These are phyloP conservation scores for Cerioporus squamosus DNA, from an alignment of 1,284 basidiomycete genomes.

Conservation along the genomic window DNA sequence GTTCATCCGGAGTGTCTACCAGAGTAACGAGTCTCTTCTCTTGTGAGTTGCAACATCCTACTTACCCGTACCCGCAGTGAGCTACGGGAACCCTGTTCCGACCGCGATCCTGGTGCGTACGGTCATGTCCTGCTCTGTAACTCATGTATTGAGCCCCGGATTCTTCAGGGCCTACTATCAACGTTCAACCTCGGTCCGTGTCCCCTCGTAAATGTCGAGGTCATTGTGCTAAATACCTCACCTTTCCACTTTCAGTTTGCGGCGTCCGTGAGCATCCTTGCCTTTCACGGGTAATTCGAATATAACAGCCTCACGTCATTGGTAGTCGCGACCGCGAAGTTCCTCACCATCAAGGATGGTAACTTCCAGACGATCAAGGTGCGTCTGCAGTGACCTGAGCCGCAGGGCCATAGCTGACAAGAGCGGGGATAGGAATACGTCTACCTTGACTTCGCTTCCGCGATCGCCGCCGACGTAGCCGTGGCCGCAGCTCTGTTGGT, in stretches of 20 bases:
- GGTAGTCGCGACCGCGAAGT: slow-evolving; percentile 10
- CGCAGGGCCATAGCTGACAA: background rate
- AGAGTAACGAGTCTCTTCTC: slow-evolving; percentile 8
- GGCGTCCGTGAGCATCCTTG: too few relatives aligned
- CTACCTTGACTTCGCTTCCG: slow-evolving; percentile 13
- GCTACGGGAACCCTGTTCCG: slow-evolving; percentile 18
- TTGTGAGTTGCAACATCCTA: background rate
- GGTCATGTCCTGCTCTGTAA: background rate
- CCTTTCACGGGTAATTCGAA: background rate
- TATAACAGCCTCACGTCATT: too few relatives aligned
- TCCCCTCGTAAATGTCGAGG: background rate
- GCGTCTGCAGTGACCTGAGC: background rate
- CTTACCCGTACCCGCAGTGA: slow-evolving; percentile 15
- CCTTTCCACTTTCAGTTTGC: too few relatives aligned
- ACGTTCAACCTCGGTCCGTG: slow-evolving; percentile 21
- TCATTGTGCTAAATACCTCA: too few relatives aligned
- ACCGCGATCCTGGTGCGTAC: slow-evolving; percentile 19
- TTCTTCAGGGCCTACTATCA: slow-evolving; percentile 18
- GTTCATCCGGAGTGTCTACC: slow-evolving; percentile 26
- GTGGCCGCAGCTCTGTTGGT: slow-evolving; percentile 7
- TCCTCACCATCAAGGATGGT: background rate
- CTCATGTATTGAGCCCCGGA: background rate
- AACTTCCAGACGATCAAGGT: slow-evolving; percentile 6
- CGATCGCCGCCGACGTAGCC: slow-evolving; percentile 7
- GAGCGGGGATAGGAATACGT: background rate